phyloP scores from a whole-genome alignment of 2,329 filamentous ascomycete species.

The Coniochaeta ligniaria region DNA sequence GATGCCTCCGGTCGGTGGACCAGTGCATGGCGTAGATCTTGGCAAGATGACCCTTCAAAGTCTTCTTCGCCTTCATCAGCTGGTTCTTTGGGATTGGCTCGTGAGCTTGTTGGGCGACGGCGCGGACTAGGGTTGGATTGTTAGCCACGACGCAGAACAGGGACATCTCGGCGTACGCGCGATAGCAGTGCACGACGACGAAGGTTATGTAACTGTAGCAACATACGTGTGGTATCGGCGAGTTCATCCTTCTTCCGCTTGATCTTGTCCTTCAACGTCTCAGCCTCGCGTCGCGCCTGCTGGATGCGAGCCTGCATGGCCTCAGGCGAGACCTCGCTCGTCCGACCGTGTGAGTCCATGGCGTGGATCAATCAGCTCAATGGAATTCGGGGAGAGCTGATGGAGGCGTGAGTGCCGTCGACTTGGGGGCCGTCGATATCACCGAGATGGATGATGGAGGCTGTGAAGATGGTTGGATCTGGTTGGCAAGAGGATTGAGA shows the following conservation, averaged over 20 bases:
- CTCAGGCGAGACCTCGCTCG: conserved; percentile 60
- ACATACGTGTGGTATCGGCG: conserved; percentile 82
- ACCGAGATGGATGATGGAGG: not conserved
- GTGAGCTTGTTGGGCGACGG: conserved; percentile 86
- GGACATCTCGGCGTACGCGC: not conserved
- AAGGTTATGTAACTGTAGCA: conserved; percentile 5
- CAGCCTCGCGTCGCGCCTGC: conserved; percentile 90
- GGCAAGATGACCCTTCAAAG: conserved; percentile 92
- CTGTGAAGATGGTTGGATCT: not conserved
- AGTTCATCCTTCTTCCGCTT: conserved; percentile 99
- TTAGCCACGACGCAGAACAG: conserved; percentile 7
- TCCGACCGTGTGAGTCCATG: conserved; percentile 49
- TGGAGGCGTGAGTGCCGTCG: not conserved
- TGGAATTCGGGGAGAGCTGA: not conserved
- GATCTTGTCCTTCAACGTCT: conserved; percentile 96
- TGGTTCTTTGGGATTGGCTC: conserved; percentile 84
- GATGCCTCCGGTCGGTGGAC: conserved; percentile 95
- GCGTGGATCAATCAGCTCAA: conserved; percentile 14
- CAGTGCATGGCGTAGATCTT: conserved; percentile 99
- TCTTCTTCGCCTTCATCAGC: conserved; percentile 95
- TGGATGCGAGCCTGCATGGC: conserved; percentile 91
- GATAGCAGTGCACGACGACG: not conserved
- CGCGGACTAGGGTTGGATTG: conserved; percentile 59
- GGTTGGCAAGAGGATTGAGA: not conserved
- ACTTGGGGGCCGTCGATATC: not conserved